Base-by-base conservation (phyloP, 2,329 filamentous ascomycete genomes). In the Colletotrichum incanum region DNA sequence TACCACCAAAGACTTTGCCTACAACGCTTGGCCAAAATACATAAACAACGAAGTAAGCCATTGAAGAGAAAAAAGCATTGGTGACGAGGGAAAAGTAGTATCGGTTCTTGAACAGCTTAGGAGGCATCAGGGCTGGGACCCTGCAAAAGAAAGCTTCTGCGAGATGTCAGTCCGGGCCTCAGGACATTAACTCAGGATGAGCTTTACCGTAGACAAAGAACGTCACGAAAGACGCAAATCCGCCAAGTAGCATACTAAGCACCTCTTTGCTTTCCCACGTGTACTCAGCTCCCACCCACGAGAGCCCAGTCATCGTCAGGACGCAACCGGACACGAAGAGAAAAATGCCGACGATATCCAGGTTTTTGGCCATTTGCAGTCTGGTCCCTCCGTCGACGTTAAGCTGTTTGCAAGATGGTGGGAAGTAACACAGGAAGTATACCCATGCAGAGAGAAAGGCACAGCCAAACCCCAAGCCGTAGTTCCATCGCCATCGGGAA, bases 401-500 rank as follows among this genome's bases (percentile, higher is more conserved):
- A 23, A 86, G 81, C 77, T 84, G 82, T 26, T 80, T 76, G 76
- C 82, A 86, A 9, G 81, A 82, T 0, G 86, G 85, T 31, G 85
- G 86, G 73, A 83, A 82, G 77, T 87, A 88, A 67, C 85, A 83
- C 73, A 85, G 79, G 43, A 79, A 78, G 68, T 83, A 86, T 8
- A 86, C 79, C 1, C 80, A 75, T 2, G 84, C 74, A 14, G 82
- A 79, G 28, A 85, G 69, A n/a, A 78, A 80, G 45, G 79, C 81
- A 67, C 85, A 78, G 64, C 86, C 84, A 74, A 85, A 84, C 67
- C 83, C 83, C 5, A 88, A 75, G 74, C 85, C 87, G 76, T 85
- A 89, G 67, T 79, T 82, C 84, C 86, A 87, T 50, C 87, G 80
- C 86, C 86, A 89, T 23, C 79, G 77, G 4, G 80, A 76, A 5